phyloP scores from a whole-genome alignment of 768 basidiomycete genomes.

The Suillus subalutaceus region DNA sequence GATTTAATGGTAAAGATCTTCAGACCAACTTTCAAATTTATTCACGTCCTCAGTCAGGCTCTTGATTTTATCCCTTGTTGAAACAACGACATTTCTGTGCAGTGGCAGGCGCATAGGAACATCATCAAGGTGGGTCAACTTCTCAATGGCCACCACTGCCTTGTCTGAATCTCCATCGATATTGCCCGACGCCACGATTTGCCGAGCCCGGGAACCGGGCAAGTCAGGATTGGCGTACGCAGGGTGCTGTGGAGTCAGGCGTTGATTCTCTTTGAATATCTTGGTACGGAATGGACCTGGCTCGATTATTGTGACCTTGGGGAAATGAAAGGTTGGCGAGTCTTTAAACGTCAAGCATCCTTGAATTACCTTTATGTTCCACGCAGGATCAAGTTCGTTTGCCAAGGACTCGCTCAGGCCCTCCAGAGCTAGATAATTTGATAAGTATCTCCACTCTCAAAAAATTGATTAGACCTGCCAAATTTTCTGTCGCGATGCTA shows the following conservation, averaged over 20 bases:
- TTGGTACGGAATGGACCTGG: conserved; percentile 18
- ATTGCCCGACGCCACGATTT: background rate
- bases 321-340: background rate
- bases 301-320: conserved; percentile 15
- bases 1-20: conserved; percentile 9
- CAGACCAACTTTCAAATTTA: conserved; percentile 11
- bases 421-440: conserved; percentile 29
- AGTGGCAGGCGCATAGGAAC: conserved; percentile 15
- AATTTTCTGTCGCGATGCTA: conserved; percentile 6
- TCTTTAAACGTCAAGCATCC: background rate
- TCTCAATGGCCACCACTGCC: conserved; percentile 12
- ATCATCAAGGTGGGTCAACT: conserved; percentile 12
- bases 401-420: conserved; percentile 38
- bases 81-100: conserved; percentile 7
- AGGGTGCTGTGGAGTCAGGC: conserved; percentile 2
- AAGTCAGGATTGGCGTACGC: conserved; percentile 11
- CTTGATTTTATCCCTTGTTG: conserved; percentile 8
- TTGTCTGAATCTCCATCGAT: conserved; percentile 15
- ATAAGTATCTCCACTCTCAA: background rate
- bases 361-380: conserved; percentile 44
- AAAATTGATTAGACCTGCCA: background rate
- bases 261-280: conserved; percentile 11
- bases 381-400: conserved; percentile 41
- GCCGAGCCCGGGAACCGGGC: conserved; percentile 6
- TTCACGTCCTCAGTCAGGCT: conserved; percentile 9